Conservation (phyloP, 257 asterid genomes). For the Scutellaria barbata region DNA sequence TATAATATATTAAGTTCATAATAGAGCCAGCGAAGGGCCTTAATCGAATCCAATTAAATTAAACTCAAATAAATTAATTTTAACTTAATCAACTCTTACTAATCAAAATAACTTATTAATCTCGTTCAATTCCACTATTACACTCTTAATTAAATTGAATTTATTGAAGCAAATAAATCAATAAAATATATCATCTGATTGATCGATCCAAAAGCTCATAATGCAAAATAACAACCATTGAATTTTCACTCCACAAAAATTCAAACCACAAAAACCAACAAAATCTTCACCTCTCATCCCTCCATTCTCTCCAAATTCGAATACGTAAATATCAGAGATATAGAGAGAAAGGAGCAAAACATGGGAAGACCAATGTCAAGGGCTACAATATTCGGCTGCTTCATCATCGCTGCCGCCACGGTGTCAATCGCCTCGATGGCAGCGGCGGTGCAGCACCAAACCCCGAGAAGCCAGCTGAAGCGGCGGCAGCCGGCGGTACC, state of each 20-base stretch:
- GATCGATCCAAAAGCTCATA: too few species aligned
- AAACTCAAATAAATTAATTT: too few species aligned
- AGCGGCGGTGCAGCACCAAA: slow-evolving; percentile 36
- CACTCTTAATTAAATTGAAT: too few species aligned
- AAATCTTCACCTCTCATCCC: not conserved
- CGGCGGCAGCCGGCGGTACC: slow-evolving; percentile 30
- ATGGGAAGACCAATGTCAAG: slow-evolving; percentile 23
- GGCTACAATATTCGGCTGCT: slow-evolving; percentile 11
- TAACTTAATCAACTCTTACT: too few species aligned
- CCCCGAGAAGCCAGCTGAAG: slow-evolving; percentile 18
- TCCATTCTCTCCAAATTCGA: slow-evolving; percentile 27
- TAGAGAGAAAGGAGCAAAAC: not conserved
- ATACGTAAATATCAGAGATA: not conserved
- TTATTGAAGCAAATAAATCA: too few species aligned
- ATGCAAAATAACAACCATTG: not conserved
- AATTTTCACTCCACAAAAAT: not conserved
- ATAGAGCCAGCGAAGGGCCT: too few species aligned
- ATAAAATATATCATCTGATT: too few species aligned
- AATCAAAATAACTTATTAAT: too few species aligned
- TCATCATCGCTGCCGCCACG: slow-evolving; percentile 38
- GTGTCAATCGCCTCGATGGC: slow-evolving; percentile 19
- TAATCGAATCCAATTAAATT: too few species aligned
- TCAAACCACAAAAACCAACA: not conserved
- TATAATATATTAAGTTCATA: too few species aligned
- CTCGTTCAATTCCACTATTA: too few species aligned